These are phyloP conservation scores for Hypoxylon sp. DNA, from an alignment of 2,329 filamentous ascomycete species.

Conservation along the genomic window DNA sequence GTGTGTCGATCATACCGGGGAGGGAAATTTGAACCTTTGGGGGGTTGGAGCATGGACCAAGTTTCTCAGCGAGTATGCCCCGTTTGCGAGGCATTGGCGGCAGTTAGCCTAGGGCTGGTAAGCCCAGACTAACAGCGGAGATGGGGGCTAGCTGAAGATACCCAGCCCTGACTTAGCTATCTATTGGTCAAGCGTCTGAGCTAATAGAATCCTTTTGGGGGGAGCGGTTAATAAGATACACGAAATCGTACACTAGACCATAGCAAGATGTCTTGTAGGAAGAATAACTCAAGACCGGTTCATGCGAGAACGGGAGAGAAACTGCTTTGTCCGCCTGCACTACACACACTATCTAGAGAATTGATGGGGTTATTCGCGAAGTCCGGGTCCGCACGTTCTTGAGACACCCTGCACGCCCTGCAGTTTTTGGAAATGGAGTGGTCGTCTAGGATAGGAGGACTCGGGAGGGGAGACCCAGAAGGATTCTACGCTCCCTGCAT, in stretches of 20 bases:
- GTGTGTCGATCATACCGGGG: slow-evolving; percentile 27
- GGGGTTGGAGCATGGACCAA: slow-evolving; percentile 16
- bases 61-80: slow-evolving; percentile 16
- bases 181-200: slow-evolving; percentile 15
- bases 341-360: neutral
- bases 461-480: slow-evolving; percentile 28
- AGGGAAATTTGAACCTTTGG: slow-evolving; percentile 38
- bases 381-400: slow-evolving; percentile 12
- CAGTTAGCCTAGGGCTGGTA: slow-evolving; percentile 30
- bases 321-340: slow-evolving; percentile 1
- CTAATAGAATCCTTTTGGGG: slow-evolving; percentile 15
- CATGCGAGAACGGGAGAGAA: no score
- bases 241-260: neutral
- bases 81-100: neutral
- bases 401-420: slow-evolving; percentile 33
- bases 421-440: slow-evolving; percentile 13
- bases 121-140: slow-evolving; percentile 6
- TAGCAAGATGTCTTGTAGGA: slow-evolving; percentile 1
- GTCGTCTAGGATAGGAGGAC: slow-evolving; percentile 21
- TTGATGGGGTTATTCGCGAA: slow-evolving; percentile 3
- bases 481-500: slow-evolving; percentile 37
- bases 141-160: slow-evolving; percentile 25
- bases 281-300: slow-evolving; percentile 2
- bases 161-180: slow-evolving; percentile 1
- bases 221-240: slow-evolving; percentile 22